Evolutionary conservation across 345 rosid species (phyloP).

Genomic region (Ricinus communis): DNA sequence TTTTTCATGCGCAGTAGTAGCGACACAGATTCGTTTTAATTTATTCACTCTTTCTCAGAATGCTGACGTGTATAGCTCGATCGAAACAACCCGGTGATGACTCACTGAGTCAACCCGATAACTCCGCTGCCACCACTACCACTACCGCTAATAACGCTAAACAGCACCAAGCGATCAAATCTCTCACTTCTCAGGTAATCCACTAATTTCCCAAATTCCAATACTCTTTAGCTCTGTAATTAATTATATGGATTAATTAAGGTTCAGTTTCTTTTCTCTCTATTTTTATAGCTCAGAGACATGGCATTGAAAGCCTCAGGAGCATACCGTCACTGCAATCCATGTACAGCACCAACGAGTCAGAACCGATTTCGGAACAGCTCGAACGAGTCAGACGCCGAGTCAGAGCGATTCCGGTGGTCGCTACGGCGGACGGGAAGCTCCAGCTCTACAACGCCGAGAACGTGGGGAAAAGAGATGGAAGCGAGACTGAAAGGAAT

Average conservation of each 20-base stretch:
- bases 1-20: too few species aligned
- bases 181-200: constrained; percentile 80
- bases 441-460: constrained; percentile 30
- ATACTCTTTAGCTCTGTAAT: not conserved
- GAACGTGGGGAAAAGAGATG: constrained; percentile 38
- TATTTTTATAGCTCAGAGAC: constrained; percentile 26
- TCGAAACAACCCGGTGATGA: constrained; percentile 78
- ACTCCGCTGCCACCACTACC: constrained; percentile 34
- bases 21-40: not conserved
- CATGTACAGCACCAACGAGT: constrained; percentile 25
- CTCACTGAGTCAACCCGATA: constrained; percentile 48
- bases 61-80: constrained; percentile 96
- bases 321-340: constrained; percentile 33
- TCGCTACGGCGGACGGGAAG: constrained; percentile 30
- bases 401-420: constrained; percentile 42
- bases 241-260: not conserved
- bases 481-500: constrained; percentile 37
- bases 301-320: constrained; percentile 40
- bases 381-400: constrained; percentile 32
- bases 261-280: constrained; percentile 4
- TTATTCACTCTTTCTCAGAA: constrained; percentile 11
- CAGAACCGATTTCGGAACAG: constrained; percentile 7
- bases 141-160: constrained; percentile 17
- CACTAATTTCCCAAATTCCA: not conserved
- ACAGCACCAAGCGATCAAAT: constrained; percentile 52